Percentiles rank a stretch among this genome's conserved stretches.
Conservation (phyloP, 257 asterid species). For the Osmanthus fragrans region DNA sequence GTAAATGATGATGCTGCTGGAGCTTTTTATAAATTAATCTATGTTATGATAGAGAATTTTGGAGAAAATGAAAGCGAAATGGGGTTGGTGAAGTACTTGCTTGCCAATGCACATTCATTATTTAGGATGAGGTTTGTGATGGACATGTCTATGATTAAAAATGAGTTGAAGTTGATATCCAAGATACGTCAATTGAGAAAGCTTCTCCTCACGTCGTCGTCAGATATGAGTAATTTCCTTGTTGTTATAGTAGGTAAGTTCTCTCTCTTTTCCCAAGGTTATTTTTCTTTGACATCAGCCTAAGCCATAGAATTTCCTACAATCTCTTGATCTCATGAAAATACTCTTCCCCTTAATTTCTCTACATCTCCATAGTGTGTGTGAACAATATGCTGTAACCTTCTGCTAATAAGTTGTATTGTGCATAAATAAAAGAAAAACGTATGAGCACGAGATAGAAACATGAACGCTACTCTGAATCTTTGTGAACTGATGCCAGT, state of each 20-base stretch:
- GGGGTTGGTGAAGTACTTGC: constrained; percentile 22
- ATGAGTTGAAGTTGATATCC: neutral
- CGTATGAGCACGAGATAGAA: no score
- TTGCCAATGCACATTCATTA: neutral
- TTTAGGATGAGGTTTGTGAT: neutral
- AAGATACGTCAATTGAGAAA: constrained; percentile 14
- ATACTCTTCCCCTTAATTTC: no score
- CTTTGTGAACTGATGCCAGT: no score
- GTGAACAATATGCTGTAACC: no score
- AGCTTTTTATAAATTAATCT: neutral
- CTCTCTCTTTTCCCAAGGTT: neutral
- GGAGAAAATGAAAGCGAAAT: constrained; percentile 3
- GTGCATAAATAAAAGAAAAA: no score
- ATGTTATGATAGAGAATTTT: constrained; percentile 8
- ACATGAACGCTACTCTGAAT: no score
- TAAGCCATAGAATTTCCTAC: no score
- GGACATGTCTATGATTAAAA: neutral
- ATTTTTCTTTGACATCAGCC: no score
- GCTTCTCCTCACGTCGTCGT: neutral
- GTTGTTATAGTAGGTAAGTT: neutral
- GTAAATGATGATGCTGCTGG: neutral
- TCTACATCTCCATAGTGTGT: no score
- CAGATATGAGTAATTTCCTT: neutral
- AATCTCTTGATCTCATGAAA: no score
- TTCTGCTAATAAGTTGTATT: no score